Evolutionary conservation across 495 filamentous ascomycete genomes (phyloP), one percentile per base, ranked within the genome.

Genomic region (Sordaria brevicollis): DNA sequence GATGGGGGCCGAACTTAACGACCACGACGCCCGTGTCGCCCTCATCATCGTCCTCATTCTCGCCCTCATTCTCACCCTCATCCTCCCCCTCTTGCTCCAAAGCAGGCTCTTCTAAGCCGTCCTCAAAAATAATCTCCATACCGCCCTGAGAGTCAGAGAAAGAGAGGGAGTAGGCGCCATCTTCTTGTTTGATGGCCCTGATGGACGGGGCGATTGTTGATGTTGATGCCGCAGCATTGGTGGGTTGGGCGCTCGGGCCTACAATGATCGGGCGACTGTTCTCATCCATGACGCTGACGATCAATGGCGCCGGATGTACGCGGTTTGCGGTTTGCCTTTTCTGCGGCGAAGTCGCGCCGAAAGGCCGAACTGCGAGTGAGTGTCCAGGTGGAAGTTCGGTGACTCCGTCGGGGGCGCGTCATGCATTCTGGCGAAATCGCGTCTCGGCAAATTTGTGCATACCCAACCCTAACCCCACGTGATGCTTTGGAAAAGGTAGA

Each of bases 21-120:
- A 25, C 19, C 6, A 5, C 9, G 2, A 9, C 65, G 4, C 66
- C 29, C 57, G 62, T n/a, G 8, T 62, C 10, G 62, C 9, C n/a
- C n/a, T 7, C 21, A 41, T 34, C 13, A 11, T 67, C 7, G 43
- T 70, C n/a, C 71, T 69, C 10, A 36, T 69, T 29, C 67, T 69
- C 31, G 70, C 70, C 21, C 21, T 71, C 36, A 29, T 67, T 8
- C 70, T 71, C 67, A 66, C 67, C 13, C 2, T 69, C 29, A 29
- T 71, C 11, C 25, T 38, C 29, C 35, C 67, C 29, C 7, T 10
- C 36, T 19, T 69, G 54, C 66, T 38, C 10, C 70, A 66, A 1
- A 7, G 34, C 35, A 65, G 35, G 13, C 70, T 67, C 9, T 4
- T 49, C 35, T 31, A 37, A 21, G 17, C 31, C 9, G 4, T 35